phyloP scores from a whole-genome alignment of 495 filamentous ascomycete genomes.

The Annulohypoxylon moriforme region DNA sequence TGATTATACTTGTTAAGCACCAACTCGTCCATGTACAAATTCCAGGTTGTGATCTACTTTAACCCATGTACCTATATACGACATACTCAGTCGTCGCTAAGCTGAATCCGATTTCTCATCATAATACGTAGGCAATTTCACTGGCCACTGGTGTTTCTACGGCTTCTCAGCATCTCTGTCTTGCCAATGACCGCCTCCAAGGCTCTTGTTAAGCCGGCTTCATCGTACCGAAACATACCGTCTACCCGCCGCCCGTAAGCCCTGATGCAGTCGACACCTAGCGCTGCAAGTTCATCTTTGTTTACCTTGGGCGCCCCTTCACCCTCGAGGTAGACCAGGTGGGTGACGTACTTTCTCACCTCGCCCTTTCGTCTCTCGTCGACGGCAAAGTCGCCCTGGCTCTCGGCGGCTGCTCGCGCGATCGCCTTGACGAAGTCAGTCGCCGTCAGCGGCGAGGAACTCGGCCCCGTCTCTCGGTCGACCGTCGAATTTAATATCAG shows the following conservation, averaged over 20 bases:
- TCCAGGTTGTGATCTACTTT: not conserved
- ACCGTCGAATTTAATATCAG: constrained; percentile 84
- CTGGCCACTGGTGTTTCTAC: constrained; percentile 71
- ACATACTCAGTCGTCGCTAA: not conserved
- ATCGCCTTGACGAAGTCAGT: constrained; percentile 84
- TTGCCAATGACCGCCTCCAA: constrained; percentile 81
- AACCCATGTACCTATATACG: not conserved
- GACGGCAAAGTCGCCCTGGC: constrained; percentile 56
- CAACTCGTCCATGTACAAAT: not conserved
- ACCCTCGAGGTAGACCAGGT: constrained; percentile 84
- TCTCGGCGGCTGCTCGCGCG: constrained; percentile 68
- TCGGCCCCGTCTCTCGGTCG: constrained; percentile 86
- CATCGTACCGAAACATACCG: constrained; percentile 78
- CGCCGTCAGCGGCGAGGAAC: constrained; percentile 69
- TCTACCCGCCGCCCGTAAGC: constrained; percentile 77
- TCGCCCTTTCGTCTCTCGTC: constrained; percentile 37
- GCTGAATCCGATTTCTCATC: not conserved
- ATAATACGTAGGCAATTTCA: constrained; percentile 21
- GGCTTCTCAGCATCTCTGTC: constrained; percentile 68
- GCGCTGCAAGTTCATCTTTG: constrained; percentile 65
- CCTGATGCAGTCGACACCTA: constrained; percentile 81
- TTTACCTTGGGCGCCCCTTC: constrained; percentile 77
- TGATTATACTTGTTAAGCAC: not conserved
- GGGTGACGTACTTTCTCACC: constrained; percentile 75
- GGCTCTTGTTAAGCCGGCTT: constrained; percentile 76